These are phyloP conservation scores for Prototheca cutis DNA, from an alignment of 163 green algal genomes.

Conservation along the genomic window DNA sequence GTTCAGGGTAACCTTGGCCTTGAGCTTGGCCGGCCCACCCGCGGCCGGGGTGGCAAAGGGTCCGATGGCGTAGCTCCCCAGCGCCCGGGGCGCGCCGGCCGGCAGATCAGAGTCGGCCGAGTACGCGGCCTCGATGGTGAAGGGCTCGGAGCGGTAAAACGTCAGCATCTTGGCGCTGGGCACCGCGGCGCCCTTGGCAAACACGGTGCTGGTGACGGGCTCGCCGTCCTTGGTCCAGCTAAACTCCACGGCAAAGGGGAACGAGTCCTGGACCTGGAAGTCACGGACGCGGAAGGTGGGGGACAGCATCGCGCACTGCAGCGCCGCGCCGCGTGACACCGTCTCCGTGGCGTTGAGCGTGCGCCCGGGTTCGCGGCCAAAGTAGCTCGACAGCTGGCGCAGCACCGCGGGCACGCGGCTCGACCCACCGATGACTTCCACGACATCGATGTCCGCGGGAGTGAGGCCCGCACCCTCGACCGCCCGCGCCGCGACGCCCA, in stretches of 20 bases:
- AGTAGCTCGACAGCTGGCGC: conserved; percentile 55
- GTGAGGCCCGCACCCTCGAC: conserved; percentile 59
- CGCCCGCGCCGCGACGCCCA: conserved; percentile 43
- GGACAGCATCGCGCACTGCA: conserved; percentile 97
- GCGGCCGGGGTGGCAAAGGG: conserved; percentile 32
- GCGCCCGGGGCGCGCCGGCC: conserved; percentile 20
- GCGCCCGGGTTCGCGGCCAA: conserved; percentile 59
- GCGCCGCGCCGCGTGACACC: conserved; percentile 75
- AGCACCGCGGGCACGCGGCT: conserved; percentile 76
- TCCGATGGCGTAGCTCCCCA: conserved; percentile 38
- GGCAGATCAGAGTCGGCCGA: conserved; percentile 39
- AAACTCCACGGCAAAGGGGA: conserved; percentile 63
- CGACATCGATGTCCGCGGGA: conserved; percentile 55
- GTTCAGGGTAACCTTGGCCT: conserved; percentile 84
- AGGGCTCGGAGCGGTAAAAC: conserved; percentile 67
- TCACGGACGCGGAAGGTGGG: conserved; percentile 90
- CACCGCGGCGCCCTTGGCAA: conserved; percentile 60
- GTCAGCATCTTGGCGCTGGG: conserved; percentile 82
- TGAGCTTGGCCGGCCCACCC: conserved; percentile 81
- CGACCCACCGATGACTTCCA: conserved; percentile 83
- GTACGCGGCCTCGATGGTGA: conserved; percentile 46
- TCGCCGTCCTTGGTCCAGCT: conserved; percentile 60
- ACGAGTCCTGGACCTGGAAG: conserved; percentile 87
- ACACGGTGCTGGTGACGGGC: conserved; percentile 49
- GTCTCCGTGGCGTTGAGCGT: conserved; percentile 95